Percentiles rank a stretch among this genome's conserved stretches.
Conservation (phyloP, 495 filamentous ascomycete genomes). For the Xylaria flabelliformis region DNA sequence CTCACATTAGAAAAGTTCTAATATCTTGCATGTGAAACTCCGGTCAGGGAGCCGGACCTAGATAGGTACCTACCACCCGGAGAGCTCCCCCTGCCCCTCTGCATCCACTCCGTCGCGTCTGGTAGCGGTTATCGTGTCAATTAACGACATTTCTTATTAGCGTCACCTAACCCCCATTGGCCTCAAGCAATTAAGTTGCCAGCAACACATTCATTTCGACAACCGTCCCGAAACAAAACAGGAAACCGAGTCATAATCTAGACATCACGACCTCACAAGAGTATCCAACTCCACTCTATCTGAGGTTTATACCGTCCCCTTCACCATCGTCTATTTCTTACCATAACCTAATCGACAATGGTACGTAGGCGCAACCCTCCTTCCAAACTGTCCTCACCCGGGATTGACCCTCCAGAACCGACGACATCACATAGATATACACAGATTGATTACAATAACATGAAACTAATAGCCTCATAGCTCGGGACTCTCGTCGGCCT, state of each 20-base stretch:
- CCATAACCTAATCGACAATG: slow-evolving; percentile 43
- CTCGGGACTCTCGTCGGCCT: slow-evolving; percentile 95
- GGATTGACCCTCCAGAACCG: not conserved
- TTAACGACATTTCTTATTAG: slow-evolving; percentile 8
- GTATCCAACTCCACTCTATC: slow-evolving; percentile 3
- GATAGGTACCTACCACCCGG: not conserved
- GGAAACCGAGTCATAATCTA: not conserved
- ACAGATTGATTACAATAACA: no score
- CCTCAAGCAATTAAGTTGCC: not conserved
- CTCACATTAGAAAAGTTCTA: no score
- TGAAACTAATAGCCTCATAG: slow-evolving; percentile 53
- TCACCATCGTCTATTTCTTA: not conserved
- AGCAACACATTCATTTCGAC: slow-evolving; percentile 17
- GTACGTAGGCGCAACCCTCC: slow-evolving; percentile 33
- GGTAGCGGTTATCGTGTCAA: slow-evolving; percentile 14
- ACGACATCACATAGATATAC: not conserved
- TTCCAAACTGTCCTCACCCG: not conserved
- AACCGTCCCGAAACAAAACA: not conserved
- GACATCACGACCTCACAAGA: not conserved
- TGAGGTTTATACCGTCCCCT: not conserved
- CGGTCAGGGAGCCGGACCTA: no score
- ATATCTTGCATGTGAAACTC: not conserved
- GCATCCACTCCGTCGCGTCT: slow-evolving; percentile 18
- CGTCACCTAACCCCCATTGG: not conserved
- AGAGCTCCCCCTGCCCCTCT: slow-evolving; percentile 4